Base-by-base conservation (phyloP, 306 rosid species). In the Luffa acutangula region DNA sequence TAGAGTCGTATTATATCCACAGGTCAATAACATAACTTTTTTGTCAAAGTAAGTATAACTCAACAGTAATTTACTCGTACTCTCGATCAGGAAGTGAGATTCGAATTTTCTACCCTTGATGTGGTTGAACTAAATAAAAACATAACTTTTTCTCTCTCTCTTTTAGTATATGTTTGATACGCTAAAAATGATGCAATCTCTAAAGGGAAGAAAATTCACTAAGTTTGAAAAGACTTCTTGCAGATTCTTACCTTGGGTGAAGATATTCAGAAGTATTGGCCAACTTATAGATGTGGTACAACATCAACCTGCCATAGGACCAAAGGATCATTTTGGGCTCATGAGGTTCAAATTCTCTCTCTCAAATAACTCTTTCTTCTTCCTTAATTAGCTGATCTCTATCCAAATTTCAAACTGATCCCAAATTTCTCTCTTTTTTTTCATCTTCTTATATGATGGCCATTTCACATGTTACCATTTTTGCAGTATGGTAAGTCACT, bases 301-400 rank as follows among this genome's bases (percentile, higher is more conserved):
- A 12, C 58, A 25, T 11, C 58, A 2, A 71, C 39, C 4, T 71
- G 77, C 39, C 77, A 43, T 6, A 3, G 2, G 6, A 46, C 41
- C 11, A 71, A 46, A 14, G 77, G 77, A 21, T 46, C 77, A 71
- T 71, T 71, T 25, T 71, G 77, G 77, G 77, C 77, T 2, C 77
- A 71, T 71, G 77, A 71, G 77, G 76, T 70, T 43, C 73, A 66
- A 36, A 66, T 5, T 36, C 31, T 0, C 48, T 43, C 48, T 43
- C 5, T 4, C 5, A 37, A 37, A 2, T n/a, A 7, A 7, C 18
- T 13, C n/a, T 34, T 62, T 34, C 0, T 13, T 34, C 14, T 46
- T 46, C 67, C 39, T 31, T 62, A n/a, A n/a, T n/a, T n/a, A 39
- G 13, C 48, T 65, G 6, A 65, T 6, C 18, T 4, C 11, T 36